phyloP scores from a whole-genome alignment of 1,284 basidiomycete species.

The Waitea zeae region DNA sequence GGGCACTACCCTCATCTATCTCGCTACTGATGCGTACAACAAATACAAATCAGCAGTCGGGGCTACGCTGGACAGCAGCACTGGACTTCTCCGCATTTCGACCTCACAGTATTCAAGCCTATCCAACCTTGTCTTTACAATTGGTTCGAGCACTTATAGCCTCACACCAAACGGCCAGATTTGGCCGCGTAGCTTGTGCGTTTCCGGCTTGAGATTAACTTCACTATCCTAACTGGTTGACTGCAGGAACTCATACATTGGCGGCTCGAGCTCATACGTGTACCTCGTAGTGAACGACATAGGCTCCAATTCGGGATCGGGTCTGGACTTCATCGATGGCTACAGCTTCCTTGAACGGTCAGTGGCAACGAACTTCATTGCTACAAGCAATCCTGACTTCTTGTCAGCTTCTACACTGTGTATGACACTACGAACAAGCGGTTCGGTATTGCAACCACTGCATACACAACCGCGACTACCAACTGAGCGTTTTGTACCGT shows the following conservation, averaged over 20 bases:
- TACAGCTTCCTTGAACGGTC: conserved; percentile 25
- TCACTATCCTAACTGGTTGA: conserved; percentile 7
- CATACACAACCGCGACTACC: conserved; percentile 33
- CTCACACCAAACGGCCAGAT: conserved; percentile 9
- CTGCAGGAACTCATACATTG: too few species aligned
- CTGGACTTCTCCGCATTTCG: conserved; percentile 7
- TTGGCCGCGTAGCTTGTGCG: conserved; percentile 8
- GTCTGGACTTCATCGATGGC: conserved; percentile 25
- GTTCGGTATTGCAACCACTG: conserved; percentile 40
- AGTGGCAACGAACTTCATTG: neutral
- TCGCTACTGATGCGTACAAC: conserved; percentile 19
- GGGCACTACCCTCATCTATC: conserved; percentile 22
- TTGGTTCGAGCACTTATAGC: conserved; percentile 7
- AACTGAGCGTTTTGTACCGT: too few species aligned
- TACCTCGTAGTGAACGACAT: conserved; percentile 9
- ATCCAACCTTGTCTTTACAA: conserved; percentile 8
- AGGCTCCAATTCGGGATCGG: conserved; percentile 13
- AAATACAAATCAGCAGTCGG: conserved; percentile 19
- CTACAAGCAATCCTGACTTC: neutral
- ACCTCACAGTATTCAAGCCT: conserved; percentile 5
- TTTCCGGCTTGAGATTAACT: neutral
- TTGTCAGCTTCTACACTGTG: conserved; percentile 11
- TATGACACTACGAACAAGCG: conserved; percentile 19
- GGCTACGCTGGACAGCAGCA: conserved; percentile 14
- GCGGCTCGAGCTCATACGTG: too few species aligned